Evolutionary conservation across 1,284 basidiomycete genomes (phyloP).

Genomic region (Phenoliferia sp.): DNA sequence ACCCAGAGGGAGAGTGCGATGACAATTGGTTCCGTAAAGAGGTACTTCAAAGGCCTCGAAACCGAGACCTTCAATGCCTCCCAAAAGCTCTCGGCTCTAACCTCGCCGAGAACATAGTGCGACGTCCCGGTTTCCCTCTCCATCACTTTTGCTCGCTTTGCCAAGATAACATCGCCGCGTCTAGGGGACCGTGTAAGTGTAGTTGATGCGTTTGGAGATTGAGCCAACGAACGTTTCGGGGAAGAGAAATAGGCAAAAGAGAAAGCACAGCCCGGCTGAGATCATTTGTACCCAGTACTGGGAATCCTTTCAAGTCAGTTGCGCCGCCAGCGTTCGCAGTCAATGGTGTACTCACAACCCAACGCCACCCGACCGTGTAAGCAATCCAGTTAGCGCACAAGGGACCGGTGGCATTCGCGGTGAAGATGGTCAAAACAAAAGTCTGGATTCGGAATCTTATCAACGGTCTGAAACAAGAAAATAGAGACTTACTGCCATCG

Average conservation of each 20-base stretch:
- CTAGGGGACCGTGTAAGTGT: neutral
- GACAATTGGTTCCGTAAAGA: conserved; percentile 49
- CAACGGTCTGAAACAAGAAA: neutral
- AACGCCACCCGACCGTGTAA: conserved; percentile 34
- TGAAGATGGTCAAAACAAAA: conserved; percentile 44
- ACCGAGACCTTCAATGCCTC: conserved; percentile 17
- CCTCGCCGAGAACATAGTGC: conserved; percentile 43
- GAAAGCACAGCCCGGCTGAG: conserved; percentile 31
- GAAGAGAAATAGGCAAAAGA: conserved; percentile 40
- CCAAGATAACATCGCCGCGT: conserved; percentile 47
- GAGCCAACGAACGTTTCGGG: conserved; percentile 37
- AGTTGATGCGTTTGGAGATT: too few species aligned
- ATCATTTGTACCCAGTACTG: conserved; percentile 25
- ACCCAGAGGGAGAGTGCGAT: conserved; percentile 36
- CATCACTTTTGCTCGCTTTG: conserved; percentile 40
- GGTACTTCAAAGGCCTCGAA: conserved; percentile 38
- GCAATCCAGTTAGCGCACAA: conserved; percentile 37
- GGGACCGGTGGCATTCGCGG: conserved; percentile 40
- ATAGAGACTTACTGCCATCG: conserved; percentile 39
- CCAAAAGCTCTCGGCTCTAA: conserved; percentile 33
- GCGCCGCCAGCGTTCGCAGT: conserved; percentile 35
- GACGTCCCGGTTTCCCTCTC: conserved; percentile 42
- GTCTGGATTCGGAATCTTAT: conserved; percentile 8
- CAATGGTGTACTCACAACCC: conserved; percentile 23
- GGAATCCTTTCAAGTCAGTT: conserved; percentile 5